Evolutionary conservation across 2,329 filamentous ascomycete species (phyloP).

Genomic region (Colletotrichum sp.): DNA sequence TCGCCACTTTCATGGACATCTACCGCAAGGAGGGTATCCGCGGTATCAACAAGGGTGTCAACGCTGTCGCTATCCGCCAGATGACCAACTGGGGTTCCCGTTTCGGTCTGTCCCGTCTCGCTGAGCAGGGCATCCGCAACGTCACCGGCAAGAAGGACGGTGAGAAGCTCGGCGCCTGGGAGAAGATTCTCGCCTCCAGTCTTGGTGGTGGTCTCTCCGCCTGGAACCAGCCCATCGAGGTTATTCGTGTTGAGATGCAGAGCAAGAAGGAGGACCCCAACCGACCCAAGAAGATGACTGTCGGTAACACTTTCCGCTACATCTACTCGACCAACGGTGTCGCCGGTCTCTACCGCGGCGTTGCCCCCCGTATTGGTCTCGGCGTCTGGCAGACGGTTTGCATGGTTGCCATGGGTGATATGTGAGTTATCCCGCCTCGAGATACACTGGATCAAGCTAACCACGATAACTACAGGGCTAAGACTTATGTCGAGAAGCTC

Average conservation of each 20-base stretch:
- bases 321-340: slow-evolving; percentile 91
- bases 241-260: slow-evolving; percentile 99
- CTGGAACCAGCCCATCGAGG: slow-evolving; percentile 99
- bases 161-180: slow-evolving; percentile 77
- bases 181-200: slow-evolving; percentile 88
- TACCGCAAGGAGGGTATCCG: slow-evolving; percentile 92
- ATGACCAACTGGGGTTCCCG: slow-evolving; percentile 99
- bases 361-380: slow-evolving; percentile 90
- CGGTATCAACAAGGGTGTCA: slow-evolving; percentile 98
- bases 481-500: slow-evolving; percentile 70
- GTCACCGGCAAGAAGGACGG: slow-evolving; percentile 78
- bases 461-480: slow-evolving; percentile 54
- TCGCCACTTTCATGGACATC: slow-evolving; percentile 95
- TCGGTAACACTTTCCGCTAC: slow-evolving; percentile 83
- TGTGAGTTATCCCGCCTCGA: slow-evolving; percentile 66
- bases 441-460: slow-evolving; percentile 25
- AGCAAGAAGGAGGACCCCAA: slow-evolving; percentile 98
- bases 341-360: slow-evolving; percentile 93
- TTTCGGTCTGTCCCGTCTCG: slow-evolving; percentile 91
- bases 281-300: slow-evolving; percentile 98
- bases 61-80: slow-evolving; percentile 97
- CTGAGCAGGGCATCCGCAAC: slow-evolving; percentile 85
- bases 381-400: slow-evolving; percentile 99
- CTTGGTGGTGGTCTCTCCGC: slow-evolving; percentile 93
- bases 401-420: slow-evolving; percentile 99